Conservation (phyloP, 2,329 filamentous ascomycete species). For the Cylindrodendrum hubeiense region DNA sequence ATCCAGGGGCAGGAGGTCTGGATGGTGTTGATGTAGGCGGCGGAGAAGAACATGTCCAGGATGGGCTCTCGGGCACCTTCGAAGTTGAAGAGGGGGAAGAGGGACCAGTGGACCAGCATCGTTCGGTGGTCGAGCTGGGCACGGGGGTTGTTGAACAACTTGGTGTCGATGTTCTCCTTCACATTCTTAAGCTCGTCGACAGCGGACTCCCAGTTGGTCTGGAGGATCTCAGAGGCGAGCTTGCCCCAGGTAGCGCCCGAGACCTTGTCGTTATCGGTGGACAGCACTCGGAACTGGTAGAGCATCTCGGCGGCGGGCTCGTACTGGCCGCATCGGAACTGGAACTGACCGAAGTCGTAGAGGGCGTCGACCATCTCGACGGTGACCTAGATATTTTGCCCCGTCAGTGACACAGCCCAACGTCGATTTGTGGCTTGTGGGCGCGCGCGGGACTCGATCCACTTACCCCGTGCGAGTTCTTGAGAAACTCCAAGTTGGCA, state of each 20-base stretch:
- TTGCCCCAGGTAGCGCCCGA: constrained; percentile 97
- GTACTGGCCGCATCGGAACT: constrained; percentile 98
- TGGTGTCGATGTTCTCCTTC: constrained; percentile 91
- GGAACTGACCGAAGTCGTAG: constrained; percentile 96
- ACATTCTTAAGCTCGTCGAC: constrained; percentile 93
- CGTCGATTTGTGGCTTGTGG: constrained; percentile 9
- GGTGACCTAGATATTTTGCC: constrained; percentile 71
- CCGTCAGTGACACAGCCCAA: constrained; percentile 32
- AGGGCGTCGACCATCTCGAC: constrained; percentile 96
- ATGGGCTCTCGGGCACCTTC: constrained; percentile 90
- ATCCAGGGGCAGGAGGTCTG: constrained; percentile 98
- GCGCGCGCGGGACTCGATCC: constrained; percentile 23
- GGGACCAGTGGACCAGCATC: constrained; percentile 97
- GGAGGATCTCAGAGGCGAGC: constrained; percentile 94
- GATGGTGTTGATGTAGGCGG: constrained; percentile 99
- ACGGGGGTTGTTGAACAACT: constrained; percentile 95
- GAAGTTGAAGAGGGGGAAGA: constrained; percentile 99
- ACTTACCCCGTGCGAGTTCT: constrained; percentile 92
- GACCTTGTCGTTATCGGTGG: constrained; percentile 98
- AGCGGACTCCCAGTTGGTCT: constrained; percentile 93
- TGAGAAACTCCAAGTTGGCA: constrained; percentile 97
- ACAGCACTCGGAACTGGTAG: constrained; percentile 97
- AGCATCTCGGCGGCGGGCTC: constrained; percentile 89
- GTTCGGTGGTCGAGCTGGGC: constrained; percentile 96
- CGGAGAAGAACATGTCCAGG: constrained; percentile 96